Conservation (phyloP, 2,329 filamentous ascomycete species). For the Fulvia fulva region DNA sequence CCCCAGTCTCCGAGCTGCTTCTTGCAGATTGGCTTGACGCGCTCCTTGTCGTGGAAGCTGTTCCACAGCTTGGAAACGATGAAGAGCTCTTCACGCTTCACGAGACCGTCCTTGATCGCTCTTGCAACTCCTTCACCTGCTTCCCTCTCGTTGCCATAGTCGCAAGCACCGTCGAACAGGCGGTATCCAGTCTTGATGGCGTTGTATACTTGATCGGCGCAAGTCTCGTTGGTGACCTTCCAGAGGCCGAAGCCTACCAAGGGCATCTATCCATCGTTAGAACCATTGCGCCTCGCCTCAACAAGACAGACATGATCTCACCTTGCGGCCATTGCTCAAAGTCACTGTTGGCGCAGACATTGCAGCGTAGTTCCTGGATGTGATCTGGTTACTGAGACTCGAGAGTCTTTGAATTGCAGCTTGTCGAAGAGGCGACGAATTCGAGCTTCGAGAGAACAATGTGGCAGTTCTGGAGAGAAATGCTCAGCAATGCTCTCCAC, state of each 20-base stretch:
- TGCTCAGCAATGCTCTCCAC: neutral
- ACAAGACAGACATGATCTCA: constrained; percentile 11
- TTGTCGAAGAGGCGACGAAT: neutral
- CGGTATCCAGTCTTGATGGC: constrained; percentile 60
- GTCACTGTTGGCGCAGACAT: constrained; percentile 31
- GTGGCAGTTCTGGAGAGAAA: constrained; percentile 5
- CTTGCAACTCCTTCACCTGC: constrained; percentile 71
- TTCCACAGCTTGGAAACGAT: constrained; percentile 93
- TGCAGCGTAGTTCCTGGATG: constrained; percentile 26
- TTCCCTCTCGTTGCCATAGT: constrained; percentile 81
- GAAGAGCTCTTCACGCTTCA: constrained; percentile 84
- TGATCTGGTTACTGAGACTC: constrained; percentile 5
- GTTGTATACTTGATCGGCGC: constrained; percentile 74
- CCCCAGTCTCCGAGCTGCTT: constrained; percentile 79
- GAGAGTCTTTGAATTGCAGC: neutral
- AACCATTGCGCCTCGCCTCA: neutral
- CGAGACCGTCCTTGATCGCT: constrained; percentile 75
- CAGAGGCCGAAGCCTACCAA: constrained; percentile 75
- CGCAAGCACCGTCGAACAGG: constrained; percentile 60
- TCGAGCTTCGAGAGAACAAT: constrained; percentile 5
- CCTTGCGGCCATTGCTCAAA: constrained; percentile 38
- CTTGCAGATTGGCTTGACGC: constrained; percentile 69
- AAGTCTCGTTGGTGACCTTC: constrained; percentile 73
- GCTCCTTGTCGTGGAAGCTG: constrained; percentile 77
- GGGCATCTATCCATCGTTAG: constrained; percentile 55